Base-by-base conservation (phyloP, 495 filamentous ascomycete genomes). In the Penicillium paradoxum region DNA sequence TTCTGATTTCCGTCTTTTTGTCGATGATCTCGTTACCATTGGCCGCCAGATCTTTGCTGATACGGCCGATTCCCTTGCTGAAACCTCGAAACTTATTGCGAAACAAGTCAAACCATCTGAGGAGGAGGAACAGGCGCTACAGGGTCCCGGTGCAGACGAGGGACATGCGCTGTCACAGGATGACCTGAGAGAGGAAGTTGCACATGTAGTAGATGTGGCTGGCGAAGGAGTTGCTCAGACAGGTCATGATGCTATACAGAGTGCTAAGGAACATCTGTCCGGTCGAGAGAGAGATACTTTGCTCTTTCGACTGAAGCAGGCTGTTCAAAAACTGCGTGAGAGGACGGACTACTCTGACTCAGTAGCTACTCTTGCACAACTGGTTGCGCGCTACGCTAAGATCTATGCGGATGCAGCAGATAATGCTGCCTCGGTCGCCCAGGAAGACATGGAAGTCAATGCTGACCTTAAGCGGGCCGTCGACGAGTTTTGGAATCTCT, bases 31-130 rank as follows among this genome's bases (percentile, higher is more conserved):
- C 25, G 83, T 83, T 36, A 81, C 84, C 0, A 79, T 97, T 50
- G 87, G 84, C 10, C 82, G 89, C 8, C 87, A 95, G 64, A 83
- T 97, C 22, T 92, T 97, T 62, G 81, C 82, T 51, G 91, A 96
- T 57, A 91, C 92, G 1, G 88, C 89, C 0, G 84, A 88, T 41
- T 85, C 84, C 0, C 62, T 93, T 9, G 89, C 90, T 2, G 74
- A 79, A 27, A 82, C 82, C 6, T 89, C 90, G 0, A 80, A 84
- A 44, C 77, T 89, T 55, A 85, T 85, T 4, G 89, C 82, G 6
- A 81, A 88, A 63, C 73, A 86, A 46, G 61, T 90, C 7, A 81
- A 87, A 49, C 89, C 89, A 1, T 83, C 84, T 0, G 49, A 77
- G 14, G 74, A 80, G 34, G 83, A 90, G 24, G 72, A 79, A 42